Percentiles rank a stretch among this genome's conserved stretches.
These are phyloP conservation scores for Wickerhamiella australiensis DNA, from an alignment of 805 yeast species.

Conservation along the genomic window DNA sequence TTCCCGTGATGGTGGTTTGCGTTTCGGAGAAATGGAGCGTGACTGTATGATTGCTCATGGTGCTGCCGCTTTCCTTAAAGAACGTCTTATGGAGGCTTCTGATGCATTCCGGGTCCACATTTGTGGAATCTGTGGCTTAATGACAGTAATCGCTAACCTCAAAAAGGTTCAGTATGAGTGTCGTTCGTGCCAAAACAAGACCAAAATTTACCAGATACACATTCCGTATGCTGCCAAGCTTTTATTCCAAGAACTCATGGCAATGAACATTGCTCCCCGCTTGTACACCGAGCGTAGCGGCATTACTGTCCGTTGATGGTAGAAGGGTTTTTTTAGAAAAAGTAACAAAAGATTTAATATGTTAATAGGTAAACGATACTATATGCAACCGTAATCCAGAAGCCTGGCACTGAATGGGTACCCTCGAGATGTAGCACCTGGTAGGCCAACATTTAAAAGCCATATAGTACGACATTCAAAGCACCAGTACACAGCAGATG, in stretches of 20 bases:
- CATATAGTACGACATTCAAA: too few species aligned
- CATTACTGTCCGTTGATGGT: conserved; percentile 26
- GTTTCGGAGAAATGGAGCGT: conserved; percentile 99
- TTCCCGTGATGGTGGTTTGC: conserved; percentile 96
- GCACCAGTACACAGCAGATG: too few species aligned
- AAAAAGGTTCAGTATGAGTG: conserved; percentile 98
- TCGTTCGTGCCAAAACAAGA: conserved; percentile 96
- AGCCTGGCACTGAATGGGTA: too few species aligned
- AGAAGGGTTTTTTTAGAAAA: neutral
- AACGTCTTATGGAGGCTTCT: conserved; percentile 96
- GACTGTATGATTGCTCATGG: conserved; percentile 99
- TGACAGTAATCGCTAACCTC: conserved; percentile 94
- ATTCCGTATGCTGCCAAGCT: conserved; percentile 98
- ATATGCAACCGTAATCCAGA: too few species aligned
- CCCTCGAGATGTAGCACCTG: too few species aligned
- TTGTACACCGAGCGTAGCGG: conserved; percentile 87
- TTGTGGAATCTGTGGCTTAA: conserved; percentile 96
- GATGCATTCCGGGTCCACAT: conserved; percentile 97
- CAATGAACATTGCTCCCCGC: conserved; percentile 97
- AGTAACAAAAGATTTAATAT: neutral
- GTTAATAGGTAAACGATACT: conserved; percentile 2
- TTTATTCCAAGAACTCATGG: conserved; percentile 97
- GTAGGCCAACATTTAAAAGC: too few species aligned
- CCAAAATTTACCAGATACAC: conserved; percentile 93
- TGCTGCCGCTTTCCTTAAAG: conserved; percentile 96